Evolutionary conservation across 495 filamentous ascomycete species (phyloP).

Genomic region (Neurospora sp.): DNA sequence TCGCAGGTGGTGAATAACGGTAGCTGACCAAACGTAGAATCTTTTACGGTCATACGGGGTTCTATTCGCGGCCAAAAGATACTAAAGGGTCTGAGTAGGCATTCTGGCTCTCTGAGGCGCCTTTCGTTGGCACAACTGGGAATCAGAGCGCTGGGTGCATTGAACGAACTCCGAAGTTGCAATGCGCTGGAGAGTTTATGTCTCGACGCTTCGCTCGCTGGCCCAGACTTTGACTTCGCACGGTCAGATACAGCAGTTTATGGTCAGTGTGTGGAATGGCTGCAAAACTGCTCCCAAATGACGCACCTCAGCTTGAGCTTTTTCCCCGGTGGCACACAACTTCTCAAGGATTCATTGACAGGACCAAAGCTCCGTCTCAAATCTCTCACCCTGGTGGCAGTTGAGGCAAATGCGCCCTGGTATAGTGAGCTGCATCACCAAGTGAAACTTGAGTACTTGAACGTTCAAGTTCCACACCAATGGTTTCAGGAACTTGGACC

Average conservation of each 20-base stretch:
- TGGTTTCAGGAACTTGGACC: constrained; percentile 31
- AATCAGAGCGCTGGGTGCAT: constrained; percentile 31
- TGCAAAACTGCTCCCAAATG: constrained; percentile 46
- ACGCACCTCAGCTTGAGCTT: constrained; percentile 38
- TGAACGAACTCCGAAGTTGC: constrained; percentile 40
- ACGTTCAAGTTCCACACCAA: constrained; percentile 42
- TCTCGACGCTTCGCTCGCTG: constrained; percentile 13
- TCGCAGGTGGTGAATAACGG: too few relatives aligned
- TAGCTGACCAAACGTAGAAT: constrained; percentile 12
- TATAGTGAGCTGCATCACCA: constrained; percentile 16
- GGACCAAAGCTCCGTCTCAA: constrained; percentile 17
- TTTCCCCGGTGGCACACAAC: constrained; percentile 38
- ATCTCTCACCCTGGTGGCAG: constrained; percentile 11
- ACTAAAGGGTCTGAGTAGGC: constrained; percentile 47
- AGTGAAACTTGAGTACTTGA: constrained; percentile 16
- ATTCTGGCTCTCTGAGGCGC: constrained; percentile 45
- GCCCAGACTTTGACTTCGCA: neutral
- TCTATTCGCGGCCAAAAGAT: constrained; percentile 43
- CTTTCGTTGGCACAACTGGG: constrained; percentile 45
- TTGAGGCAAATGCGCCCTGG: constrained; percentile 11
- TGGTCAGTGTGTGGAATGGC: constrained; percentile 42
- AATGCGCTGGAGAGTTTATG: constrained; percentile 41
- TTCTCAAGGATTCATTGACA: constrained; percentile 44
- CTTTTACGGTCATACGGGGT: constrained; percentile 46
- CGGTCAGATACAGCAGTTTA: constrained; percentile 22